These are phyloP conservation scores for Stipa capillata DNA, from an alignment of 176 grass and related monocot genomes.

Conservation along the genomic window DNA sequence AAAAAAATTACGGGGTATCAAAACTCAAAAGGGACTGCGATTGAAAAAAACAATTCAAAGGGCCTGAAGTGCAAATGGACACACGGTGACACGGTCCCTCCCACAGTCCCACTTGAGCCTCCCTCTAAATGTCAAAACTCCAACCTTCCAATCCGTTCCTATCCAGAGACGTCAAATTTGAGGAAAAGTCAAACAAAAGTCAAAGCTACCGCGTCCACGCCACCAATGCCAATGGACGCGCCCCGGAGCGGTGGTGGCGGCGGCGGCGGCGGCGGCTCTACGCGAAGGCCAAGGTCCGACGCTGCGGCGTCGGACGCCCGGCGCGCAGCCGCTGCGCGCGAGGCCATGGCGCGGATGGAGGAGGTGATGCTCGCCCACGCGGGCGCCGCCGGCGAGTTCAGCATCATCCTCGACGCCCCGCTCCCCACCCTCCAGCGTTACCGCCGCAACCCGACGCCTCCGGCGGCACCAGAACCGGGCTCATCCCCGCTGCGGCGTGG, in stretches of 20 bases:
- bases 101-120: neutral
- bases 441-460: slow-evolving; percentile 15
- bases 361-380: slow-evolving; percentile 47
- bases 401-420: slow-evolving; percentile 38
- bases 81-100: no score
- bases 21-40: neutral
- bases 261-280: neutral
- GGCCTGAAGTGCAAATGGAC: neutral
- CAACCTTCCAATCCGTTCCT: neutral
- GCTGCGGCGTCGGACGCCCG: neutral
- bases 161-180: neutral
- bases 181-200: slow-evolving; percentile 18
- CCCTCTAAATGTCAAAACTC: slow-evolving; percentile 8
- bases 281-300: neutral
- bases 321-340: slow-evolving; percentile 26
- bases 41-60: neutral
- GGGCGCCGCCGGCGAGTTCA: slow-evolving; percentile 38
- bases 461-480: neutral
- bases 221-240: slow-evolving; percentile 19
- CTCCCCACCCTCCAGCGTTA: slow-evolving; percentile 34
- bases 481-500: neutral
- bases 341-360: slow-evolving; percentile 42
- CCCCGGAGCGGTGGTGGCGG: no score
- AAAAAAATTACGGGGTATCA: no score
- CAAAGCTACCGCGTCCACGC: slow-evolving; percentile 1